These are phyloP conservation scores for Zalerion maritima DNA, from an alignment of 495 filamentous ascomycete species.

Conservation along the genomic window DNA sequence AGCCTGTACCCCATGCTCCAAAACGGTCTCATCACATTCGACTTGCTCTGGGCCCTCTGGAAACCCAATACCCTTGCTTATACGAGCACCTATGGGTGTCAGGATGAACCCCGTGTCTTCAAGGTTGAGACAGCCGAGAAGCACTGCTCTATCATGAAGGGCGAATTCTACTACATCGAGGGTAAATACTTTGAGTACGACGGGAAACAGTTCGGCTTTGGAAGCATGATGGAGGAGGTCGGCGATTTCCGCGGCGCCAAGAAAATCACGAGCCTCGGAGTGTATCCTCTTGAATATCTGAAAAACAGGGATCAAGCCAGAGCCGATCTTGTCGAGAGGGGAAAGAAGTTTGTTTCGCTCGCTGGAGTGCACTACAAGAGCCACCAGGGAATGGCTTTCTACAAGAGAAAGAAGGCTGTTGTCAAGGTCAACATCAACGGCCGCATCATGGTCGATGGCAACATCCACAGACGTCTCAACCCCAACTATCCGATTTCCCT, in stretches of 20 bases:
- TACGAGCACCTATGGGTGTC: constrained; percentile 62
- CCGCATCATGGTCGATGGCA: constrained; percentile 82
- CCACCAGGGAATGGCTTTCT: constrained; percentile 70
- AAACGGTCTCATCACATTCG: constrained; percentile 77
- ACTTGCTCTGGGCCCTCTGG: constrained; percentile 80
- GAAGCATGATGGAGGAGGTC: constrained; percentile 54
- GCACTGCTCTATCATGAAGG: constrained; percentile 56
- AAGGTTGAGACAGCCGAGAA: constrained; percentile 71
- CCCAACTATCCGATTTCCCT: constrained; percentile 77
- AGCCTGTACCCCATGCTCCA: constrained; percentile 73
- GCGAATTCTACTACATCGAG: constrained; percentile 69
- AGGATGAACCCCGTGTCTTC: constrained; percentile 79
- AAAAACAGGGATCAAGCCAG: constrained; percentile 52
- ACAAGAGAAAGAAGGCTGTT: constrained; percentile 66
- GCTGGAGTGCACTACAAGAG: constrained; percentile 76
- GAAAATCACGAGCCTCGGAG: constrained; percentile 64
- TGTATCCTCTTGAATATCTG: constrained; percentile 74
- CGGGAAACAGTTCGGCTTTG: constrained; percentile 46
- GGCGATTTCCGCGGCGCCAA: constrained; percentile 67
- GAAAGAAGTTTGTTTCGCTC: constrained; percentile 68
- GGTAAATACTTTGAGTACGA: constrained; percentile 71
- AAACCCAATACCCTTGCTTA: constrained; percentile 82
- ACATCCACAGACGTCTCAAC: constrained; percentile 72
- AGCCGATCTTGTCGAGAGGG: constrained; percentile 61
- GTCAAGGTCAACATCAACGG: constrained; percentile 84